Conservation (phyloP, 139 green algal species). For the Chloropicon primus region DNA sequence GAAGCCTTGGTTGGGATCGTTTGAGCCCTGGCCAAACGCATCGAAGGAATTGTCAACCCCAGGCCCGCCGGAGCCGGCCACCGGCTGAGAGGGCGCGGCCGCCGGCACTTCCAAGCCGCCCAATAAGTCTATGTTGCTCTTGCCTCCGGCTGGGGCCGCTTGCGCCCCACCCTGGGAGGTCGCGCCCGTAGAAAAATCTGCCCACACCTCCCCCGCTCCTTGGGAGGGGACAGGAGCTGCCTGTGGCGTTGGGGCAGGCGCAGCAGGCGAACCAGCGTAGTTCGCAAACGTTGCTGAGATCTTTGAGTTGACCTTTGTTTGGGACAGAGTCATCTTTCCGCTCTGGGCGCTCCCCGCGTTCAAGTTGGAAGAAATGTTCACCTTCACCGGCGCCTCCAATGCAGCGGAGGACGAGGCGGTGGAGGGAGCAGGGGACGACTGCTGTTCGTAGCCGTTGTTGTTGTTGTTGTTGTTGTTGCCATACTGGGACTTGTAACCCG, state of each 20-base stretch:
- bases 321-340: neutral
- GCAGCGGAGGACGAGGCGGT: neutral
- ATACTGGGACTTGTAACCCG: neutral
- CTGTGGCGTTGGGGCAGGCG: too few species aligned
- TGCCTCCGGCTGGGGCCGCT: too few species aligned
- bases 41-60: too few species aligned
- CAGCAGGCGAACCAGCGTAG: neutral
- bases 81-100: too few species aligned
- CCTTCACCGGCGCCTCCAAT: neutral
- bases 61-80: too few species aligned
- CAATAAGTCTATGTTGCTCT: too few species aligned
- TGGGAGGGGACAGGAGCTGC: too few species aligned
- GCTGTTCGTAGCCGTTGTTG: neutral
- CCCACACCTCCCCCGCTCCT: neutral
- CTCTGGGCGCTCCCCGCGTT: neutral
- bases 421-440: neutral
- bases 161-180: too few species aligned
- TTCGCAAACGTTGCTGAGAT: neutral
- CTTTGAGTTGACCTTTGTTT: neutral
- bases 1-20: neutral
- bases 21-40: neutral
- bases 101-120: too few species aligned
- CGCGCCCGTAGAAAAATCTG: neutral
- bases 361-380: neutral
- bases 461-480: neutral